Conservation (phyloP, 257 asterid genomes). For the Nicotiana undulata region DNA sequence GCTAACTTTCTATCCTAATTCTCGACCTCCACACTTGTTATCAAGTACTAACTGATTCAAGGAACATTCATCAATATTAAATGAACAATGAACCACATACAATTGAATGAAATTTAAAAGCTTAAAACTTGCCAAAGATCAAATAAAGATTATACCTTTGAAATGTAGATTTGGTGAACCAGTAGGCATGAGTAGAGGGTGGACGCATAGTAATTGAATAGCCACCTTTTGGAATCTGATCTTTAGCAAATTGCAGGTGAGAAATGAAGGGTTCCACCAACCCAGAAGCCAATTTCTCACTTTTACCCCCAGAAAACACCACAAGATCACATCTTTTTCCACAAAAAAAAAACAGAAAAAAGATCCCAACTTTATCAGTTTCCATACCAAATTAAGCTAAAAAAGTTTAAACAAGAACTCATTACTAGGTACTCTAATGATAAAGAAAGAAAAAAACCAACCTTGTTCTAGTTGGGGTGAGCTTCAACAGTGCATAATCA, state of each 20-base stretch:
- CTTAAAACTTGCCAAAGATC: background rate
- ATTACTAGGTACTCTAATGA: background rate
- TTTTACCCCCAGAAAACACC: constrained; percentile 62
- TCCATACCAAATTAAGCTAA: background rate
- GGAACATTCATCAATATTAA: background rate
- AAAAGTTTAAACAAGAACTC: background rate
- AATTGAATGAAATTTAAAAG: background rate
- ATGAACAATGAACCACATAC: background rate
- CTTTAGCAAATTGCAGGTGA: constrained; percentile 77
- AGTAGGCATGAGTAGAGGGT: constrained; percentile 40
- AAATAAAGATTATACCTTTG: constrained; percentile 40
- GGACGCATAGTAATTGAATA: constrained; percentile 70
- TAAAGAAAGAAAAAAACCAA: background rate
- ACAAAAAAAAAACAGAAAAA: constrained; percentile 12
- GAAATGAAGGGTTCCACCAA: constrained; percentile 75
- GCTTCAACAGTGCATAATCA: constrained; percentile 74
- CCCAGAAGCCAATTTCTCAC: constrained; percentile 84
- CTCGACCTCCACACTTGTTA: too few species aligned
- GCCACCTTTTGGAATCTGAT: constrained; percentile 82
- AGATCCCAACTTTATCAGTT: constrained; percentile 8
- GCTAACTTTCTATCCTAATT: too few species aligned
- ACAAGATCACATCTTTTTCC: constrained; percentile 66
- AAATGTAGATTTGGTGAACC: constrained; percentile 84
- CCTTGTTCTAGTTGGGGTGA: constrained; percentile 93
- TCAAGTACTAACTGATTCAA: background rate